Base-by-base conservation (phyloP, 768 basidiomycete species). In the Leucocoprinus birnbaumii region DNA sequence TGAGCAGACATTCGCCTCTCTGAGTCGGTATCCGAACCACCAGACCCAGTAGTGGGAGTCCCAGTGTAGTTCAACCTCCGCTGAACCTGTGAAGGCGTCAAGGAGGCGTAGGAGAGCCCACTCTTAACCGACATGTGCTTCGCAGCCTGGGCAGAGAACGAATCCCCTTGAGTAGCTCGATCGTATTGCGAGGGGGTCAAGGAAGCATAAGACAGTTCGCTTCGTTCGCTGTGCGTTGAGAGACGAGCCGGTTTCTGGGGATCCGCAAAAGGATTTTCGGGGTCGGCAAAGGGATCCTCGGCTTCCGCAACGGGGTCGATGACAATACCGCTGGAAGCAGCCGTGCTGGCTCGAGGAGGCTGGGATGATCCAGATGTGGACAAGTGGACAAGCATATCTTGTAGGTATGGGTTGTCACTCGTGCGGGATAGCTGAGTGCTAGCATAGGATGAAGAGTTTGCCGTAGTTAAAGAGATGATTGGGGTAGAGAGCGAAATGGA, bases 251-350 rank as follows among this genome's bases (percentile, higher is more conserved):
- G 14, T 16, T 51, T 27, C 18, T 27, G 18, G 18, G 53, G 53
- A 22, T 54, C 53, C 9, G 46, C 24, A 19, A 54, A 54, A 9
- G 53, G 53, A 10, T 48, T 38, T n/a, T 48, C 26, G n/a, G 53
- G 53, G n/a, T 54, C 53, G 10, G 46, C 24, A 38, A 54, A 54
- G 7, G 53, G 53, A n/a, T 54, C 18, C 2, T 35, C 11, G 9
- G 40, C 14, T 14, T 9, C 13, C 22, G 40, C 53, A 14, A 54
- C 31, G 11, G n/a, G 3, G 21, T 48, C 31, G 34, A 47, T 27
- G 25, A 14, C 49, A 25, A 51, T 27, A 18, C 31, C 24, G 37
- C 46, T 47, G 16, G 53, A 42, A 2, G 45, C 45, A n/a, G 53
- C 38, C 22, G 53, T 27, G 27, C 45, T 22, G 11, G 31, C 31